Evolutionary conservation across 83 land plant species (phyloP).

Genomic region (Picea mariana): DNA sequence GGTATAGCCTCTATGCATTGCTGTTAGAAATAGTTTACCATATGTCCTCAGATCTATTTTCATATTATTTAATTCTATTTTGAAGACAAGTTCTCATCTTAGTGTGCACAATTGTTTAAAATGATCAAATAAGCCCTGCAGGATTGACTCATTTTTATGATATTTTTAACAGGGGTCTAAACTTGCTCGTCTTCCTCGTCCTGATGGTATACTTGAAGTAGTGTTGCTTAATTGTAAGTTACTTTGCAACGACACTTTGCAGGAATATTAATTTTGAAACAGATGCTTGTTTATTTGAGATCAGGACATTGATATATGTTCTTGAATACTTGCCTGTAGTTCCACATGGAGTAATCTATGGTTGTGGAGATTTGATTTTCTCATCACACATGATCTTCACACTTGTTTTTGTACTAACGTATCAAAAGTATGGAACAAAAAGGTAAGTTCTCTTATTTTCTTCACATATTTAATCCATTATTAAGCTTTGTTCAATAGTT

Average conservation of each 20-base stretch:
- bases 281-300: not conserved
- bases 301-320: constrained; percentile 8
- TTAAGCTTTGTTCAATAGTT: too few relatives aligned
- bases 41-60: too few relatives aligned
- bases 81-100: not conserved
- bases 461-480: too few relatives aligned
- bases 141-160: not conserved
- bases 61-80: not conserved
- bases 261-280: not conserved
- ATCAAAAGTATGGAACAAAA: too few relatives aligned
- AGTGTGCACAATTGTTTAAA: constrained; percentile 5
- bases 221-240: constrained; percentile 26
- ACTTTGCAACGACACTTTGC: not conserved
- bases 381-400: too few relatives aligned
- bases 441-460: constrained; percentile 26
- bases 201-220: too few relatives aligned
- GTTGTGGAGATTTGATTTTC: too few relatives aligned
- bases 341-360: too few relatives aligned
- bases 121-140: too few relatives aligned
- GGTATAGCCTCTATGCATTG: not conserved
- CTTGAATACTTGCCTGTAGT: constrained; percentile 20
- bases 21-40: not conserved
- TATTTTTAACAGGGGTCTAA: constrained; percentile 21
- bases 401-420: too few relatives aligned
- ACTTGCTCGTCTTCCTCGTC: too few relatives aligned